A percentile compares a stretch with the other conserved stretches of the same genome.
These are phyloP conservation scores for Fraxinus dipetala DNA, from an alignment of 305 asterid genomes.

Conservation along the genomic window DNA sequence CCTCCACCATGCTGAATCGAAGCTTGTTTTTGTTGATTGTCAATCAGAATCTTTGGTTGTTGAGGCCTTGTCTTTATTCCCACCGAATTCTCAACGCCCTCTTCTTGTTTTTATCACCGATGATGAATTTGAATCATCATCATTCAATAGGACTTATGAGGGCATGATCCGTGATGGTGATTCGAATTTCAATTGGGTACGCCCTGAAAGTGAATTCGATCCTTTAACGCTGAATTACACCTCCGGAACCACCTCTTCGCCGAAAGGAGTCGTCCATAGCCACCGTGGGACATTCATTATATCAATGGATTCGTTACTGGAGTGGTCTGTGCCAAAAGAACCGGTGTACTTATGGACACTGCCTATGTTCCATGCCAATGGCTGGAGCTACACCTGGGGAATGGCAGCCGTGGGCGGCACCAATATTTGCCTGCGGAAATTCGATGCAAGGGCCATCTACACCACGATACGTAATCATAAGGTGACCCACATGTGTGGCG, in stretches of 20 bases:
- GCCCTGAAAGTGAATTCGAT: conserved; percentile 20
- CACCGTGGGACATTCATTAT: conserved; percentile 18
- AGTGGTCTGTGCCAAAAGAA: conserved; percentile 19
- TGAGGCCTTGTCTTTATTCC: conserved; percentile 21
- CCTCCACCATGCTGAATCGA: conserved; percentile 20
- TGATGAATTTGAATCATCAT: not conserved
- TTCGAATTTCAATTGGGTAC: conserved; percentile 12
- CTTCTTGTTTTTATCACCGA: conserved; percentile 10
- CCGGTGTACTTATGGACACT: conserved; percentile 26
- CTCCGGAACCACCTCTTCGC: conserved; percentile 26
- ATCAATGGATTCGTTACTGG: not conserved
- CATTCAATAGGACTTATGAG: conserved; percentile 4
- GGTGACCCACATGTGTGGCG: conserved; percentile 25
- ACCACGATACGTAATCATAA: not conserved
- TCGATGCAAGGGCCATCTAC: conserved; percentile 6
- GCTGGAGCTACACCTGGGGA: conserved; percentile 30
- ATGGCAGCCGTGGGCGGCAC: conserved; percentile 30
- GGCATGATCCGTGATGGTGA: conserved; percentile 16
- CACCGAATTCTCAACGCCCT: not conserved
- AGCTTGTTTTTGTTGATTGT: conserved; percentile 18
- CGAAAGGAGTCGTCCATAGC: conserved; percentile 22
- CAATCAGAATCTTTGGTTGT: conserved; percentile 12
- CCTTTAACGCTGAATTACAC: conserved; percentile 20
- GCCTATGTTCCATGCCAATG: conserved; percentile 29
- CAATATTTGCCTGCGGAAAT: conserved; percentile 20